Base-by-base conservation (phyloP, 2,329 filamentous ascomycete species). In the Fusarium sp. region DNA sequence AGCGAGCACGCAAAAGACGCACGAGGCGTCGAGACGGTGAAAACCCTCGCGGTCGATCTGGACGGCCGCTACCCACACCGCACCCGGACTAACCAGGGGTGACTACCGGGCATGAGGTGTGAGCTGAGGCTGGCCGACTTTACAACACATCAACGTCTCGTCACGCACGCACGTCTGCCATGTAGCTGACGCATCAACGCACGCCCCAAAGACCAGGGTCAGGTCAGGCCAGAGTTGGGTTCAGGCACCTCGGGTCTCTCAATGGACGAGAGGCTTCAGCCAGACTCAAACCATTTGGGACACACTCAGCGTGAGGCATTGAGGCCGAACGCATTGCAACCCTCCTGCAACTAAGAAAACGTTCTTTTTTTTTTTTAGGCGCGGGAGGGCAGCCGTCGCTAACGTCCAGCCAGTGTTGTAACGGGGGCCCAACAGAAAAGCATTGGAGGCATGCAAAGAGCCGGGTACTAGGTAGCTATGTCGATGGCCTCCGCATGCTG, bases 21-120 rank as follows among this genome's bases (percentile, higher is more conserved):
- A 56, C 53, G 40, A 46, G 39, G 64, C 59, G 63, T 27, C 44
- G 60, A 70, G 66, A 70, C 67, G 67, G 67, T 70, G 67, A 70
- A 70, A 70, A 65, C 67, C 67, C 60, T 68, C 66, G 64, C 58
- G 57, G 66, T 66, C 56, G 56, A 70, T 66, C 50, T 57, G 62
- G 55, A 54, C 50, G 27, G 28, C 55, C 47, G 36, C 52, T 39
- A 67, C 53, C 62, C 67, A 70, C 66, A 70, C 67, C 67, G 34
- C 56, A 58, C 15, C 31, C 34, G 37, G 37, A 23, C 51, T 54
- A 54, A 16, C 39, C 28, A 46, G 30, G 40, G 18, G 18, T 23
- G 18, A 23, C 18, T 23, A 23, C 18, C 18, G 18, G 18, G 34
- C 51, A 41, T 7, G 41, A 44, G 41, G n/a, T 12, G 41, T 27